phyloP scores from a whole-genome alignment of 2,329 filamentous ascomycete species.

The Fusarium subtropicale region DNA sequence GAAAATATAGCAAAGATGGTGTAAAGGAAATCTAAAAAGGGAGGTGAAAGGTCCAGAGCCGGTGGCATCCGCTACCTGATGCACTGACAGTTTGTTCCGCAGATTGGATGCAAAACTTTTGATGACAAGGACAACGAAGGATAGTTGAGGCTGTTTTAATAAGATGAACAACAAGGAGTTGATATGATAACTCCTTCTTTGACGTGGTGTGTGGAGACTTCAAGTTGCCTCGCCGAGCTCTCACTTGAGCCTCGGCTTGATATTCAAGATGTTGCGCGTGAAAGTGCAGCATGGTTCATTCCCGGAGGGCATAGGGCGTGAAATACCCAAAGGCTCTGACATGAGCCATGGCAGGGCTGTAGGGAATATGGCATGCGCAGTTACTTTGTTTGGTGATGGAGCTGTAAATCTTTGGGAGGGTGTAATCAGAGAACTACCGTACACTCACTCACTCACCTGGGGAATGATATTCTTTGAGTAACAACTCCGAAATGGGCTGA shows the following conservation, averaged over 20 bases:
- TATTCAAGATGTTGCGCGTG: slow-evolving; percentile 29
- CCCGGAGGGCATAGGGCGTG: slow-evolving; percentile 11
- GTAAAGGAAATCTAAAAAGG: slow-evolving; percentile 31
- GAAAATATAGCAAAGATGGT: slow-evolving; percentile 36
- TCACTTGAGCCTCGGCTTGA: slow-evolving; percentile 37
- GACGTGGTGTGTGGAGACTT: slow-evolving; percentile 15
- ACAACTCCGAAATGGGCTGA: slow-evolving; percentile 21
- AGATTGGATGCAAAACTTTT: slow-evolving; percentile 9
- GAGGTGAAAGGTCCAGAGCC: slow-evolving; percentile 21
- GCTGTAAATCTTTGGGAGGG: slow-evolving; percentile 38
- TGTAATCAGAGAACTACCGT: slow-evolving; percentile 16
- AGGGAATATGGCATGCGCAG: slow-evolving; percentile 5
- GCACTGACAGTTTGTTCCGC: slow-evolving; percentile 34
- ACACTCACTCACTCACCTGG: slow-evolving; percentile 28
- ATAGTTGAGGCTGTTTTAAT: slow-evolving; percentile 14
- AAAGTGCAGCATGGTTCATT: slow-evolving; percentile 15
- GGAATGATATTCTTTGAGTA: slow-evolving; percentile 19
- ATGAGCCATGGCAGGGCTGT: slow-evolving; percentile 33
- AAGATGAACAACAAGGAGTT: slow-evolving; percentile 21
- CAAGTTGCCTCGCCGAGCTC: slow-evolving; percentile 21
- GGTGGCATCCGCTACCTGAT: slow-evolving; percentile 35
- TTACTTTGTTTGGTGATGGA: slow-evolving; percentile 22
- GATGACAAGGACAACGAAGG: slow-evolving; percentile 16
- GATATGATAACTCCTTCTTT: slow-evolving; percentile 12
- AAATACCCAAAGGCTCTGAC: slow-evolving; percentile 16